phyloP scores from a whole-genome alignment of 2,329 filamentous ascomycete genomes.

The Chrysoporthe cubensis region DNA sequence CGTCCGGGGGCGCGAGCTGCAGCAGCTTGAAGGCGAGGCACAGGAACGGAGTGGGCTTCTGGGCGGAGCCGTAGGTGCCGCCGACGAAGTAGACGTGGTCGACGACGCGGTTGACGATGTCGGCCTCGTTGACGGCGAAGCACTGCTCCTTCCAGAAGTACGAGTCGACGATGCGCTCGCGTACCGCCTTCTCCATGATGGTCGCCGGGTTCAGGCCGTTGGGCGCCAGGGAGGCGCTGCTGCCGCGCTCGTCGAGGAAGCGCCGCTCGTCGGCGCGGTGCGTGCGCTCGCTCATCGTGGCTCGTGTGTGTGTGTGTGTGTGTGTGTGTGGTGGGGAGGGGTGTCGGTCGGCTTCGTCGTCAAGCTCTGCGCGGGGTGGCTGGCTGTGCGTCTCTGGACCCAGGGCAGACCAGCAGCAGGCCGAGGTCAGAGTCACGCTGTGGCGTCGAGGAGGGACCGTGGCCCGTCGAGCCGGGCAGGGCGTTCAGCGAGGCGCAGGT shows the following conservation, averaged over 20 bases:
- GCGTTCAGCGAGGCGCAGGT: no score
- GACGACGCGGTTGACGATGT: constrained; percentile 86
- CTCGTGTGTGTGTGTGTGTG: neutral
- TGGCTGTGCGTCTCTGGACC: neutral
- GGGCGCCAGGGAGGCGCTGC: constrained; percentile 73
- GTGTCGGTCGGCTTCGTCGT: neutral
- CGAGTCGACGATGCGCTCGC: constrained; percentile 91
- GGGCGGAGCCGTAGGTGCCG: constrained; percentile 81
- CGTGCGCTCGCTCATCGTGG: constrained; percentile 32
- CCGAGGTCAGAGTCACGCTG: no score
- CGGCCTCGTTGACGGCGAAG: constrained; percentile 86
- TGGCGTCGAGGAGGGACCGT: neutral
- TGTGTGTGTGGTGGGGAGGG: neutral
- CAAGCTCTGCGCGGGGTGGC: neutral
- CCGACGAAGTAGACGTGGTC: constrained; percentile 82
- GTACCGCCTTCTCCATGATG: constrained; percentile 92
- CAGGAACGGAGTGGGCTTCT: constrained; percentile 89
- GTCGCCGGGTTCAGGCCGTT: constrained; percentile 93
- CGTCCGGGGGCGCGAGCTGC: constrained; percentile 80
- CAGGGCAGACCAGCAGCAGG: neutral
- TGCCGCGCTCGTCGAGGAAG: constrained; percentile 91
- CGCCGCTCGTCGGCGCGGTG: constrained; percentile 80
- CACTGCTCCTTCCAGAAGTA: constrained; percentile 99
- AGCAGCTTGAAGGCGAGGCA: constrained; percentile 95
- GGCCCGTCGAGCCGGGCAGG: neutral